phyloP scores from a whole-genome alignment of 495 filamentous ascomycete genomes.

The Xanthoparmelia taractica region DNA sequence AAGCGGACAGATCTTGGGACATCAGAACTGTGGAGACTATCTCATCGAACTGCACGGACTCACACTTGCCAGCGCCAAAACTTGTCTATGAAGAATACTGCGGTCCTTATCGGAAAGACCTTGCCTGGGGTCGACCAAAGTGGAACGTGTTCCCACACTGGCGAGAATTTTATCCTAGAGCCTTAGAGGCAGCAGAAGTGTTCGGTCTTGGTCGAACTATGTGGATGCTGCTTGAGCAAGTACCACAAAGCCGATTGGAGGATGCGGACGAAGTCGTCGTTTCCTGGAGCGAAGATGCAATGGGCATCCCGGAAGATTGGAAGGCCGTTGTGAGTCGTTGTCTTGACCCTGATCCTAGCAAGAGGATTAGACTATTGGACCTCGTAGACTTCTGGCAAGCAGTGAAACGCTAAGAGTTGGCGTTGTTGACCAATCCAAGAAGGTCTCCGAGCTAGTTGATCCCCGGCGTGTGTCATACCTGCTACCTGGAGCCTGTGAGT shows the following conservation, averaged over 20 bases:
- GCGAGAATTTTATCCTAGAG: slow-evolving; percentile 15
- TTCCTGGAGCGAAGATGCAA: slow-evolving; percentile 11
- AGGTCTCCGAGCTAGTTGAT: no score
- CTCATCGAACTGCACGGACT: neutral
- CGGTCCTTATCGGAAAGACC: slow-evolving; percentile 14
- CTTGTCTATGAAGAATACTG: slow-evolving; percentile 22
- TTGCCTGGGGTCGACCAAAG: neutral
- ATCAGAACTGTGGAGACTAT: slow-evolving; percentile 6
- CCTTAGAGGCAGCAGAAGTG: slow-evolving; percentile 23
- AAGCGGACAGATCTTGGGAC: slow-evolving; percentile 25
- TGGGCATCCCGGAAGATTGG: slow-evolving; percentile 18
- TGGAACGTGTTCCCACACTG: neutral
- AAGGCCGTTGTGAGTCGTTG: slow-evolving; percentile 19
- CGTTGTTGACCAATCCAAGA: no score
- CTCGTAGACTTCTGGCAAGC: slow-evolving; percentile 18
- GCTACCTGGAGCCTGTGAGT: no score
- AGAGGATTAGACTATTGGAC: slow-evolving; percentile 10
- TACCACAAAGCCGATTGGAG: slow-evolving; percentile 16
- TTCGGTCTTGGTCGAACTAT: slow-evolving; percentile 24
- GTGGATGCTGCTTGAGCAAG: slow-evolving; percentile 26
- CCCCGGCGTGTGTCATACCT: no score
- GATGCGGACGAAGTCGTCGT: neutral
- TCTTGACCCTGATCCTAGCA: slow-evolving; percentile 22
- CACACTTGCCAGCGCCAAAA: neutral
- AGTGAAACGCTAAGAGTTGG: no score